These are phyloP conservation scores for Colletotrichum incanum DNA, from an alignment of 2,329 filamentous ascomycete species.

Conservation along the genomic window DNA sequence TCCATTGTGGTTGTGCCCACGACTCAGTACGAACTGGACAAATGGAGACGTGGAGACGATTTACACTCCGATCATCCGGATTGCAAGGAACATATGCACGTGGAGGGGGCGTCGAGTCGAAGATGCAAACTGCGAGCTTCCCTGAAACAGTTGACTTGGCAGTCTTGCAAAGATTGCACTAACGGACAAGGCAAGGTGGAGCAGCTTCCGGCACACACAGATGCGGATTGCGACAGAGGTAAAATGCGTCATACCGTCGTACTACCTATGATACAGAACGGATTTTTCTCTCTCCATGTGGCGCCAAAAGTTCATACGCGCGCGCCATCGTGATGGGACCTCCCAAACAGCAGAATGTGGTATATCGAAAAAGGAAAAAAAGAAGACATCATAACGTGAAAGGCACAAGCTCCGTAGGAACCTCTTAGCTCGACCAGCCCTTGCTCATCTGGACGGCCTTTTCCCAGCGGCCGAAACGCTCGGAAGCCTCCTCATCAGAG, in stretches of 20 bases:
- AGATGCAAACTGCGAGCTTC: conserved; percentile 19
- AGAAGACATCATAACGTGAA: conserved; percentile 17
- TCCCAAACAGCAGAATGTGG: conserved; percentile 39
- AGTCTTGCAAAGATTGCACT: conserved; percentile 14
- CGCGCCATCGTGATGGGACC: conserved; percentile 35
- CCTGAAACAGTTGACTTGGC: conserved; percentile 25
- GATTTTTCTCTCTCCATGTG: conserved; percentile 22
- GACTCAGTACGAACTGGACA: conserved; percentile 27
- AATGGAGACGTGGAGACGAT: conserved; percentile 19
- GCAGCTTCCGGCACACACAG: conserved; percentile 1
- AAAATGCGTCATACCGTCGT: conserved; percentile 39
- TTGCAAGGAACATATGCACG: conserved; percentile 23
- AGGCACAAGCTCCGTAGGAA: background rate
- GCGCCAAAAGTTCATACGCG: conserved; percentile 16
- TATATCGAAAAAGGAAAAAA: conserved; percentile 32
- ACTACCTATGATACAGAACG: conserved; percentile 38
- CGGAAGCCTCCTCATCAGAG: conserved; percentile 69
- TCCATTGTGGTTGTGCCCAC: background rate
- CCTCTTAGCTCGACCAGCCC: conserved; percentile 72
- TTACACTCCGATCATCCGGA: conserved; percentile 30
- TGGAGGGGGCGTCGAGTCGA: conserved; percentile 14
- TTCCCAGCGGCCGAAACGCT: conserved; percentile 80
- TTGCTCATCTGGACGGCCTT: conserved; percentile 85
- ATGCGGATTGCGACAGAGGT: conserved; percentile 8
- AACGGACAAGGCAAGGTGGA: conserved; percentile 2